These are phyloP conservation scores for Clarireedia sp. DNA, from an alignment of 2,329 filamentous ascomycete species.

Conservation along the genomic window DNA sequence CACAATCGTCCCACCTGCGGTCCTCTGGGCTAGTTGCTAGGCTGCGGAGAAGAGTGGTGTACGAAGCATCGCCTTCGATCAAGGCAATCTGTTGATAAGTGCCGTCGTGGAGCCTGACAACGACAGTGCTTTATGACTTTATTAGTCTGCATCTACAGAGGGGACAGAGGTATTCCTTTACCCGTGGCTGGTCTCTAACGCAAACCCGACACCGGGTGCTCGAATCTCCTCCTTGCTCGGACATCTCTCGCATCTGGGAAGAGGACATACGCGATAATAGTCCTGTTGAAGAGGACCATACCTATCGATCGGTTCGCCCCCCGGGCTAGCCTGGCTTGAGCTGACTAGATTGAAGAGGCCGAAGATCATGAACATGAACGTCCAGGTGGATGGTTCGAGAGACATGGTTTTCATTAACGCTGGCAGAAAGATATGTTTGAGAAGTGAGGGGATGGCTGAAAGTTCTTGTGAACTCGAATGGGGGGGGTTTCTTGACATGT, in stretches of 20 bases:
- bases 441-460: background rate
- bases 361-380: background rate
- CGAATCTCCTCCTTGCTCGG: background rate
- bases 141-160: background rate
- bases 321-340: background rate
- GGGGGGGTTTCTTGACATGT: background rate
- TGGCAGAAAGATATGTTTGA: background rate
- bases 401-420: background rate
- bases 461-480: background rate
- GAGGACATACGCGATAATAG: background rate
- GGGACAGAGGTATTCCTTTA: background rate
- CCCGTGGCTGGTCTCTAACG: background rate
- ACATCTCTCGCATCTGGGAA: background rate
- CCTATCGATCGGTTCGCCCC: background rate
- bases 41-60: background rate
- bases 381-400: background rate
- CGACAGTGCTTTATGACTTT: background rate
- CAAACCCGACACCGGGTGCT: background rate
- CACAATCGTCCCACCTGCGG: background rate
- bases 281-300: background rate
- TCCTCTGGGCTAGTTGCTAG: background rate
- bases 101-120: background rate
- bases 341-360: background rate
- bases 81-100: background rate
- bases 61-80: background rate